These are phyloP conservation scores for Fusarium sp. DNA, from an alignment of 2,329 filamentous ascomycete species.

Conservation along the genomic window DNA sequence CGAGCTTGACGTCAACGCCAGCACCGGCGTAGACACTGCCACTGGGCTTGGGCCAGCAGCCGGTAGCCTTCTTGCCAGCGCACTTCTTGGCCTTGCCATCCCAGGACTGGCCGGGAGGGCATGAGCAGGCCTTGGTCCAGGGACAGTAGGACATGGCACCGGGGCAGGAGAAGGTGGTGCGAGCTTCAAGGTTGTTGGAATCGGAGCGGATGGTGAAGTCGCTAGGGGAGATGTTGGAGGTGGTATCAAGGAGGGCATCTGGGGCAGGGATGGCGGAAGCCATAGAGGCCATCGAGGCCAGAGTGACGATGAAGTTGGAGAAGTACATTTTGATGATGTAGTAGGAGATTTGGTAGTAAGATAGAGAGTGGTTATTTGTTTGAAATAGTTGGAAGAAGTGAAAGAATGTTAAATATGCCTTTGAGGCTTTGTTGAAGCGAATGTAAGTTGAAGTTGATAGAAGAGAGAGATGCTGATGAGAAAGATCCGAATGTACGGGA, in stretches of 20 bases:
- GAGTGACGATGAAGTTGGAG: conserved; percentile 39
- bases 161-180: conserved; percentile 47
- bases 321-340: conserved; percentile 44
- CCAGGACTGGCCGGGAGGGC: conserved; percentile 53
- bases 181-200: conserved; percentile 33
- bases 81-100: conserved; percentile 45
- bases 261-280: conserved; percentile 36
- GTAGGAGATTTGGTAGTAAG: background rate
- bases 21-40: conserved; percentile 34
- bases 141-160: conserved; percentile 49
- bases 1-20: conserved; percentile 42
- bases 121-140: conserved; percentile 55
- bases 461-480: conserved; percentile 15
- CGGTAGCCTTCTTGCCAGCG: conserved; percentile 38
- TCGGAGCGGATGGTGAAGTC: conserved; percentile 27
- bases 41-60: conserved; percentile 49
- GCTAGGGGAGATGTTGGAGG: conserved; percentile 22
- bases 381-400: background rate
- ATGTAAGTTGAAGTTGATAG: conserved; percentile 24
- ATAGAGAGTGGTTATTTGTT: background rate
- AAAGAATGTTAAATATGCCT: conserved; percentile 11
- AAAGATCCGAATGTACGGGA: conserved; percentile 9
- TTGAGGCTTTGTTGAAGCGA: conserved; percentile 24
- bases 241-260: conserved; percentile 46
- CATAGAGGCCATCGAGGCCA: conserved; percentile 43